A percentile compares a stretch with the other conserved stretches of the same genome.
Evolutionary conservation across 1,139 yeast genomes (phyloP).

Genomic region (Lodderomyces jiufengensis): DNA sequence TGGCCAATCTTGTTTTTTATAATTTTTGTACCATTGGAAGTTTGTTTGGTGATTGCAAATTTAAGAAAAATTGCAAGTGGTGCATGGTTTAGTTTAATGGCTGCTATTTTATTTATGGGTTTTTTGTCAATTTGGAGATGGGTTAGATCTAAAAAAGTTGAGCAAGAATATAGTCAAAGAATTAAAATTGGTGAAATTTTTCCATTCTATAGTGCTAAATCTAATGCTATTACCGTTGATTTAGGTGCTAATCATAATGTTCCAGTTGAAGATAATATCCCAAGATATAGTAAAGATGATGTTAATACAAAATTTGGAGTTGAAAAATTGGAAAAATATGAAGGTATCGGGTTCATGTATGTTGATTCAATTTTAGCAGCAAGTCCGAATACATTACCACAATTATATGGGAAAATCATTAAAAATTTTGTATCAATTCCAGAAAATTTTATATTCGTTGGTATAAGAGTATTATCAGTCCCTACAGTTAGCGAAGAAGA

Average conservation of each 20-base stretch:
- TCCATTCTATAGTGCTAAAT: conserved; percentile 22
- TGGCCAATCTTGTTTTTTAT: conserved; percentile 33
- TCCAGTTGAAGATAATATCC: background rate
- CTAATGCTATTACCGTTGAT: conserved; percentile 16
- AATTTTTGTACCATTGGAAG: conserved; percentile 46
- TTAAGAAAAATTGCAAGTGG: conserved; percentile 51
- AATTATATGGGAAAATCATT: conserved; percentile 32
- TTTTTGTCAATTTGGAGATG: conserved; percentile 47
- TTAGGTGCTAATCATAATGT: conserved; percentile 11
- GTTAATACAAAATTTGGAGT: conserved; percentile 23
- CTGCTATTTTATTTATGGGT: conserved; percentile 29
- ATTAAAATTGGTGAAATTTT: conserved; percentile 27
- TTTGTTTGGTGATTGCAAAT: conserved; percentile 43
- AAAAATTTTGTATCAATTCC: conserved; percentile 42
- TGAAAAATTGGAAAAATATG: conserved; percentile 20
- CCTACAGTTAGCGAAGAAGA: conserved; percentile 39
- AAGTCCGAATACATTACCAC: conserved; percentile 43
- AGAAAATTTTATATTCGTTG: conserved; percentile 37
- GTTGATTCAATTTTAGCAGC: conserved; percentile 29
- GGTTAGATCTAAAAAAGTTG: conserved; percentile 40
- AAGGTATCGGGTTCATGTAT: conserved; percentile 42
- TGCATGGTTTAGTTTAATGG: conserved; percentile 55
- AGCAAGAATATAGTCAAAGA: conserved; percentile 30
- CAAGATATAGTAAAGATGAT: conserved; percentile 8
- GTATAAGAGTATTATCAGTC: conserved; percentile 36